phyloP scores from a whole-genome alignment of 139 green algal species.

The Chlamydomonas schloesseri region DNA sequence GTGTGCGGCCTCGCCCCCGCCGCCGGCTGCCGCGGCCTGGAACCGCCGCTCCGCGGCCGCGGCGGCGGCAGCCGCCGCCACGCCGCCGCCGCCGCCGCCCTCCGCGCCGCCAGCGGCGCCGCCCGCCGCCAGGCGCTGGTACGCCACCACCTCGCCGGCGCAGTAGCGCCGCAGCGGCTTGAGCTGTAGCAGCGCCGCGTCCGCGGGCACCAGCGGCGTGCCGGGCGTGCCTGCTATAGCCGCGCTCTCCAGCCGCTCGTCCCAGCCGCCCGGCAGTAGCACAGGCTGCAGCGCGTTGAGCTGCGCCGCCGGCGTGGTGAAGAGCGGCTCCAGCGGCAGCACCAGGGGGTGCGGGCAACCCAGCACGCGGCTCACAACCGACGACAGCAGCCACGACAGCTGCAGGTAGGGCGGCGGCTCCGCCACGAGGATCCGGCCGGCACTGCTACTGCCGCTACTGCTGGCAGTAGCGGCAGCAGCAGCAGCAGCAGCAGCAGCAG shows the following conservation, averaged over 20 bases:
- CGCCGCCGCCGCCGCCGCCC: not conserved
- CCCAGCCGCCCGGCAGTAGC: slow-evolving; percentile 53
- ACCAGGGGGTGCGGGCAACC: slow-evolving; percentile 51
- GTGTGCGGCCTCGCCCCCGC: not conserved
- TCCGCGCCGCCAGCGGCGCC: not conserved
- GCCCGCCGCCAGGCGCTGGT: not conserved
- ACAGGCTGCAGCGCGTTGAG: slow-evolving; percentile 52
- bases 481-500: too few relatives aligned
- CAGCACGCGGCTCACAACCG: slow-evolving; percentile 63
- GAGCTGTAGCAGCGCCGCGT: slow-evolving; percentile 64
- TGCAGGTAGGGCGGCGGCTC: slow-evolving; percentile 43
- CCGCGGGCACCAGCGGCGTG: slow-evolving; percentile 55
- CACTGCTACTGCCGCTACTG: not conserved
- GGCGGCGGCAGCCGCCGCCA: slow-evolving; percentile 15
- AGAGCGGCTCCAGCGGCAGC: slow-evolving; percentile 72
- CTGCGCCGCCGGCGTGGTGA: slow-evolving; percentile 43
- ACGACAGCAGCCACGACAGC: slow-evolving; percentile 57
- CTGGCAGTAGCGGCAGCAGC: not conserved
- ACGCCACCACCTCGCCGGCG: slow-evolving; percentile 63
- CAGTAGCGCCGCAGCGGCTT: slow-evolving; percentile 67
- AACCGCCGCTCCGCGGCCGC: slow-evolving; percentile 26
- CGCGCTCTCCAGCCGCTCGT: slow-evolving; percentile 50
- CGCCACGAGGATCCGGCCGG: slow-evolving; percentile 21
- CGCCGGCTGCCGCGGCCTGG: not conserved
- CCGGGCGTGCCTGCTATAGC: slow-evolving; percentile 56